Evolutionary conservation across 257 asterid species (phyloP), one percentile per base, ranked within the genome.

Genomic region (Marsdenia floribunda): DNA sequence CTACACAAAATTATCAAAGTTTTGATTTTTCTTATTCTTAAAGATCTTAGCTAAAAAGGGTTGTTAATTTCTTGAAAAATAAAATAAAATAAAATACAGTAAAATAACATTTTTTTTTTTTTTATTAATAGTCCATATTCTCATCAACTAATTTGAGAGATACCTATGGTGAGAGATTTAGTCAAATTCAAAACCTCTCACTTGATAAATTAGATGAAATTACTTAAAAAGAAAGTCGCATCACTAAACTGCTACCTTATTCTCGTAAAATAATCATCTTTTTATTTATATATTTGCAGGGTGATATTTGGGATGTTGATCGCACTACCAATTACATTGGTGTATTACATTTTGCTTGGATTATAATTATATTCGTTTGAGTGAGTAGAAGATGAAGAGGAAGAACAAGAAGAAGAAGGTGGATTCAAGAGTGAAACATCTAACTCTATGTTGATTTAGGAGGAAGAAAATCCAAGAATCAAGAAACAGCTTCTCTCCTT

Each of bases 291-390:
- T 67, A 29, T 9, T 75, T 76, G 35, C 83, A 86, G 88, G 83
- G 90, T 82, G 22, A 86, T 86, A 22, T 87, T 88, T 47, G 92
- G 92, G 67, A 88, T 88, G 92, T 63, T 86, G 87, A 86, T 88
- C n/a, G 90, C 92, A 4, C 70, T 88, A n/a, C 92, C 92, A 37
- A 88, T 88, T 74, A 88, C 92, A 1, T 54, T 88, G 46, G 86
- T 88, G 26, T 88, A 88, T 71, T 88, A 88, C 77, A 88, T 88
- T 52, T 22, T 88, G 73, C 88, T 88, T 29, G 92, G 92, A 64
- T 81, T 88, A 67, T 44, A 44, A 44, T 29, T 44, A n/a, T 44
- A 11, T 44, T 44, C 12, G 12, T 44, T 2, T 44, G 12, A 44
- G 49, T 44, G 10, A 44, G 49, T 44, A 44, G 49, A 5, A 44